phyloP scores from a whole-genome alignment of 257 asterid genomes.

The Euphrasia confusa region DNA sequence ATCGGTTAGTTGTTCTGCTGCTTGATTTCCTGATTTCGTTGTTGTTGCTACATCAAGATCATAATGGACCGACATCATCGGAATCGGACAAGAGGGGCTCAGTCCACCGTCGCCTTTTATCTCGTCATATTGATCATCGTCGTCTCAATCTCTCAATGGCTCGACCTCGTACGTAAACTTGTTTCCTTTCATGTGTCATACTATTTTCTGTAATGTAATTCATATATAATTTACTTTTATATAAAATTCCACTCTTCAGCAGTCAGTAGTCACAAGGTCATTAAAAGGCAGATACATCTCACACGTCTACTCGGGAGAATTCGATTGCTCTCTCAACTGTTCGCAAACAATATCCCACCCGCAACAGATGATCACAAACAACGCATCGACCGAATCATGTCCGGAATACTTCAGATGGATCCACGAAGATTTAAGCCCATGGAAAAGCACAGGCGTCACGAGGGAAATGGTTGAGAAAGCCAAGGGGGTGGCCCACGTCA shows the following conservation, averaged over 20 bases:
- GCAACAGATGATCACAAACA: neutral
- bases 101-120: constrained; percentile 34
- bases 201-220: too few relatives aligned
- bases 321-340: constrained; percentile 53
- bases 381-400: constrained; percentile 32
- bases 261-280: constrained; percentile 44
- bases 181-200: too few relatives aligned
- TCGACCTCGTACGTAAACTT: constrained; percentile 41
- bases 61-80: constrained; percentile 34
- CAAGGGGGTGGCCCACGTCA: constrained; percentile 39
- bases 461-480: constrained; percentile 49
- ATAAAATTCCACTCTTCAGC: neutral
- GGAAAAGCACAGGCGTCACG: constrained; percentile 63
- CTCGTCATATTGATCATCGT: constrained; percentile 34
- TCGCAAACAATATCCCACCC: constrained; percentile 31
- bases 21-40: neutral
- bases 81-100: constrained; percentile 29
- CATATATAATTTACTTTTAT: neutral
- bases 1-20: neutral
- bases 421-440: constrained; percentile 74
- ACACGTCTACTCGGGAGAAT: constrained; percentile 35
- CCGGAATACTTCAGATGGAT: constrained; percentile 83
- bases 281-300: constrained; percentile 21
- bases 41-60: constrained; percentile 20
- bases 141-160: constrained; percentile 44